A percentile compares a stretch with the other conserved stretches of the same genome.
Evolutionary conservation across 306 rosid genomes (phyloP).

Genomic region (Castanea mollissima): DNA sequence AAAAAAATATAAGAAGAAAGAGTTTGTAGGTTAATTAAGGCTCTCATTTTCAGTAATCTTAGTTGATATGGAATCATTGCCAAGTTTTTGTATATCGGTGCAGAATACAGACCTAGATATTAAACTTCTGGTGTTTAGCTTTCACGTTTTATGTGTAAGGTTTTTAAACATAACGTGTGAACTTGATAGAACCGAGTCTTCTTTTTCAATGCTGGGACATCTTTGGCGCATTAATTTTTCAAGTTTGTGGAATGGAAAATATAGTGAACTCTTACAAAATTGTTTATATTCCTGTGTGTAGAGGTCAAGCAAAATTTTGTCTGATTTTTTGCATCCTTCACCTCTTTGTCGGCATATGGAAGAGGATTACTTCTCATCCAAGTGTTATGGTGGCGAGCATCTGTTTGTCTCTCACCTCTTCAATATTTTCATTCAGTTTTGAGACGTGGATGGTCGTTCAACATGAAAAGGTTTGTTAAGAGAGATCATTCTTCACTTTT

Average conservation of each 20-base stretch:
- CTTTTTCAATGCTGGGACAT: background rate
- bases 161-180: background rate
- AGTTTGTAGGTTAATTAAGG: too few relatives aligned
- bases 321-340: conserved; percentile 71
- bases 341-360: conserved; percentile 65
- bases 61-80: too few relatives aligned
- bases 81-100: background rate
- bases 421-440: conserved; percentile 72
- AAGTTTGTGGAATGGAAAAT: background rate
- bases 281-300: conserved; percentile 36
- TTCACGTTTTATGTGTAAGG: background rate
- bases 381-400: conserved; percentile 57
- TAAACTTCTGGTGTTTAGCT: background rate
- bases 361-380: conserved; percentile 58
- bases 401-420: conserved; percentile 65
- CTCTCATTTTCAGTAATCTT: too few relatives aligned
- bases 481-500: conserved; percentile 17
- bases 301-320: conserved; percentile 82
- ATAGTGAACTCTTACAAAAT: conserved; percentile 20
- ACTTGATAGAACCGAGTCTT: background rate
- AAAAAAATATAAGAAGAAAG: too few relatives aligned
- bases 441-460: conserved; percentile 89
- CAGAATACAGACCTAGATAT: background rate
- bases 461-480: conserved; percentile 71
- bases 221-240: background rate